Evolutionary conservation across 768 basidiomycete species (phyloP).

Genomic region (Holtermannia corniformis): DNA sequence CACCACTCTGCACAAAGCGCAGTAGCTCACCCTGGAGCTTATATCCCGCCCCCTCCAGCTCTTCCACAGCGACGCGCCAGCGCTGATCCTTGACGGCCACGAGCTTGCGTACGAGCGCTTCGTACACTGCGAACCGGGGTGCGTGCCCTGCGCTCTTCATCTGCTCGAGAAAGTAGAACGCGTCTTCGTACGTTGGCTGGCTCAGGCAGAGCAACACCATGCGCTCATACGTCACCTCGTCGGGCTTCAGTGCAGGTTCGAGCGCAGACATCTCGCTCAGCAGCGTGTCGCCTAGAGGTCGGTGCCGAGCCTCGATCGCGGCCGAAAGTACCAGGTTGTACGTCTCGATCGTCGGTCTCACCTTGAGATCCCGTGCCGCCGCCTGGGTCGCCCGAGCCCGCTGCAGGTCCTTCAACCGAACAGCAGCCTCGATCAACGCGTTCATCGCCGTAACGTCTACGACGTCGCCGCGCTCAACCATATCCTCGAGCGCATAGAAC

Average conservation of each 20-base stretch:
- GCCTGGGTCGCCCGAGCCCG: constrained; percentile 72
- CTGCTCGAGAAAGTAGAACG: constrained; percentile 79
- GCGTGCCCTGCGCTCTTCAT: constrained; percentile 59
- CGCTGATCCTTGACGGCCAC: constrained; percentile 52
- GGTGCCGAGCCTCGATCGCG: constrained; percentile 53
- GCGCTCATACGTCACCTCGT: constrained; percentile 56
- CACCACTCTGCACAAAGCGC: not conserved
- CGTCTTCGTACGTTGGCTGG: constrained; percentile 67
- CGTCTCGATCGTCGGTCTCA: constrained; percentile 54
- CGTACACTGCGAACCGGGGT: constrained; percentile 53
- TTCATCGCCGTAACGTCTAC: constrained; percentile 58
- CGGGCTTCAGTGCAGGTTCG: constrained; percentile 48
- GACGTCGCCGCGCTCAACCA: constrained; percentile 49
- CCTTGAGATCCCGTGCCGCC: constrained; percentile 50
- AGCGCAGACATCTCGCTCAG: constrained; percentile 54
- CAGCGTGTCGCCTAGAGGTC: constrained; percentile 59
- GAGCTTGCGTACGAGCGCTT: constrained; percentile 54
- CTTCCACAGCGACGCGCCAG: constrained; percentile 56
- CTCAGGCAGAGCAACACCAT: constrained; percentile 63
- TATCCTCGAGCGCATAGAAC: constrained; percentile 56
- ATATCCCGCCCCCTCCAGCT: constrained; percentile 48
- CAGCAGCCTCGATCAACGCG: constrained; percentile 56
- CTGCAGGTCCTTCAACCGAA: constrained; percentile 57
- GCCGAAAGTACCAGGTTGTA: constrained; percentile 62
- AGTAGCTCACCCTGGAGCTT: constrained; percentile 1